Evolutionary conservation across 441 rosid genomes (phyloP).

Genomic region (Adansonia madagascariensis): DNA sequence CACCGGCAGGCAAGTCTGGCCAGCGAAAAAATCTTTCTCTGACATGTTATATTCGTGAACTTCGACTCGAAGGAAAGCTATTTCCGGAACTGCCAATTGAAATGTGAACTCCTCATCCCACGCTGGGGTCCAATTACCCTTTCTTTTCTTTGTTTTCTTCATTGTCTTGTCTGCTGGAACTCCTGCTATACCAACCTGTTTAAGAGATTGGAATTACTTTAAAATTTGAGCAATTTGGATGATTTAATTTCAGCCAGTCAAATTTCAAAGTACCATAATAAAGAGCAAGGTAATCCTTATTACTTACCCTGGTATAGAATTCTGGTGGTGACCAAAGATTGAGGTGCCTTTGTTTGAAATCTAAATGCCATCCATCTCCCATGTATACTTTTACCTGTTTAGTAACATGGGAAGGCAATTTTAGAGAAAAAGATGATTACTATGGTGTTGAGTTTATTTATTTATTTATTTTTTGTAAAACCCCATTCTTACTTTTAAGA

Average conservation of each 20-base stretch:
- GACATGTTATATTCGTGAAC: constrained; percentile 78
- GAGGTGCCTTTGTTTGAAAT: constrained; percentile 47
- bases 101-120: constrained; percentile 67
- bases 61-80: constrained; percentile 56
- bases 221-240: background rate
- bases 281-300: background rate
- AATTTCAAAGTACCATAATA: background rate
- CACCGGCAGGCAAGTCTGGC: constrained; percentile 75
- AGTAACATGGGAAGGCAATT: constrained; percentile 17
- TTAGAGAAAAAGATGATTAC: background rate
- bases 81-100: constrained; percentile 55
- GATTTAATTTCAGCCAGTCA: background rate
- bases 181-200: constrained; percentile 66
- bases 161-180: constrained; percentile 48
- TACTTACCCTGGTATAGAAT: constrained; percentile 53
- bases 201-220: constrained; percentile 11
- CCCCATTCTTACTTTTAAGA: constrained; percentile 58
- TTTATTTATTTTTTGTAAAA: constrained; percentile 18
- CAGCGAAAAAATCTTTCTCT: constrained; percentile 76
- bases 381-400: constrained; percentile 52
- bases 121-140: constrained; percentile 55
- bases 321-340: constrained; percentile 57
- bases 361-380: constrained; percentile 66
- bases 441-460: background rate
- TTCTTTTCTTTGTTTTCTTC: constrained; percentile 55